Evolutionary conservation across 1,284 basidiomycete species (phyloP).

Genomic region (Rhodotorula mucilaginosa): DNA sequence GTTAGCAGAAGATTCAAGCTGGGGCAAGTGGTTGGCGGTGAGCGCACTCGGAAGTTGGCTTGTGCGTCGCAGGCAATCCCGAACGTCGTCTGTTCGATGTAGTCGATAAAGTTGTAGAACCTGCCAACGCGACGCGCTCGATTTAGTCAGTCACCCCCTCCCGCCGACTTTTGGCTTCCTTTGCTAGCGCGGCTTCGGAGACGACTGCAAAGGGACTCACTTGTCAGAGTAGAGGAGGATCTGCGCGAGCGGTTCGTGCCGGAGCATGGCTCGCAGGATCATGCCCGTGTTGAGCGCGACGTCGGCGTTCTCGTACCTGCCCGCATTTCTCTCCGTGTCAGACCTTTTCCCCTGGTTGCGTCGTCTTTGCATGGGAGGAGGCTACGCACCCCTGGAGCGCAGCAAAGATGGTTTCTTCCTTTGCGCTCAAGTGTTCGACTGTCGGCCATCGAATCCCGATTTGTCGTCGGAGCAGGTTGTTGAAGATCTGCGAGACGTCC

Average conservation of each 20-base stretch:
- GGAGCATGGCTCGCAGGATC: conserved; percentile 95
- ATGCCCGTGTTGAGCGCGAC: conserved; percentile 96
- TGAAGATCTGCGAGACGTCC: conserved; percentile 96
- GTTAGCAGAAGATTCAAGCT: background rate
- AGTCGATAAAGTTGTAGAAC: conserved; percentile 94
- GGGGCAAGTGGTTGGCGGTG: too few relatives aligned
- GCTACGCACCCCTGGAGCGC: conserved; percentile 65
- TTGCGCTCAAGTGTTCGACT: conserved; percentile 83
- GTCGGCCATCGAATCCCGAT: conserved; percentile 91
- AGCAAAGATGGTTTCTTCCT: conserved; percentile 84
- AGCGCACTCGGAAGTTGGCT: conserved; percentile 75
- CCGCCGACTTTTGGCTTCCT: background rate
- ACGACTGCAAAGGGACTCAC: conserved; percentile 51
- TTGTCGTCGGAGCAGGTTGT: conserved; percentile 87
- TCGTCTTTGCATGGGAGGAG: too few relatives aligned
- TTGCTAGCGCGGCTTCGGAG: background rate
- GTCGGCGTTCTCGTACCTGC: conserved; percentile 84
- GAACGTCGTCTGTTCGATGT: conserved; percentile 97
- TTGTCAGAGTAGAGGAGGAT: conserved; percentile 88
- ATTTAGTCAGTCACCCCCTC: background rate
- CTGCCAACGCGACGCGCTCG: conserved; percentile 51
- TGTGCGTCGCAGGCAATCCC: conserved; percentile 98
- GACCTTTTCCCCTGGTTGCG: too few relatives aligned
- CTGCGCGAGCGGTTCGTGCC: conserved; percentile 87
- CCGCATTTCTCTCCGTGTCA: background rate